phyloP scores from a whole-genome alignment of 2,329 filamentous ascomycete species.

The Anthostomella pinea region DNA sequence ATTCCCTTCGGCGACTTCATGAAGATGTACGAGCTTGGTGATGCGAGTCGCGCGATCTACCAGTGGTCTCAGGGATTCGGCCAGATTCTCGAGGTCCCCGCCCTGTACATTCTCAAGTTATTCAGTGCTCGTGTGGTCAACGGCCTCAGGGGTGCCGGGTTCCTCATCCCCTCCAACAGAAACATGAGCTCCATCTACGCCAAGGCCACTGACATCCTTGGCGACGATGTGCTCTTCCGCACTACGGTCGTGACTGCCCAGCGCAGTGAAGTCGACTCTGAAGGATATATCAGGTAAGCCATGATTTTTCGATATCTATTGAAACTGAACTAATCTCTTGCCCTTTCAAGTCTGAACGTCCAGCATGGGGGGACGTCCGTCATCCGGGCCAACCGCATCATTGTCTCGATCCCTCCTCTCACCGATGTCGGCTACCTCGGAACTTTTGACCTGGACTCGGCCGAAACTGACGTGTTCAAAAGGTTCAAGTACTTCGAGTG shows the following conservation, averaged over 20 bases:
- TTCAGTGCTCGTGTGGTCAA: slow-evolving; percentile 22
- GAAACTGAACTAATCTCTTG: too few relatives aligned
- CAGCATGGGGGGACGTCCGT: too few relatives aligned
- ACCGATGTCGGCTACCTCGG: too few relatives aligned
- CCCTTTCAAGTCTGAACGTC: too few relatives aligned
- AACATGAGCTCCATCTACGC: slow-evolving; percentile 28
- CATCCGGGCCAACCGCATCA: too few relatives aligned
- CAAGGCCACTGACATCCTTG: slow-evolving; percentile 25
- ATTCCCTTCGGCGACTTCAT: slow-evolving; percentile 41
- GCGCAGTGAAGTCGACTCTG: background rate
- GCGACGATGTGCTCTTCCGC: slow-evolving; percentile 26
- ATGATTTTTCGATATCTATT: too few relatives aligned
- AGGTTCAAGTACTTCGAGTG: slow-evolving; percentile 1
- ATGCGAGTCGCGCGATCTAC: slow-evolving; percentile 33
- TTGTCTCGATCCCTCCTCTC: too few relatives aligned
- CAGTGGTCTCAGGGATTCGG: slow-evolving; percentile 34
- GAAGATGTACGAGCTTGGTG: slow-evolving; percentile 36
- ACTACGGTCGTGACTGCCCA: slow-evolving; percentile 16
- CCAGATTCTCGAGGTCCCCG: slow-evolving; percentile 36
- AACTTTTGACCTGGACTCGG: background rate
- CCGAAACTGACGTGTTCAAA: background rate
- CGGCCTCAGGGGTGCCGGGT: slow-evolving; percentile 8
- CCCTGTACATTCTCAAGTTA: slow-evolving; percentile 39
- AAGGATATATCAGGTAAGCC: too few relatives aligned
- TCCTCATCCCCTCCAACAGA: slow-evolving; percentile 22